These are phyloP conservation scores for Tricharina praecox DNA, from an alignment of 495 filamentous ascomycete species.

Conservation along the genomic window DNA sequence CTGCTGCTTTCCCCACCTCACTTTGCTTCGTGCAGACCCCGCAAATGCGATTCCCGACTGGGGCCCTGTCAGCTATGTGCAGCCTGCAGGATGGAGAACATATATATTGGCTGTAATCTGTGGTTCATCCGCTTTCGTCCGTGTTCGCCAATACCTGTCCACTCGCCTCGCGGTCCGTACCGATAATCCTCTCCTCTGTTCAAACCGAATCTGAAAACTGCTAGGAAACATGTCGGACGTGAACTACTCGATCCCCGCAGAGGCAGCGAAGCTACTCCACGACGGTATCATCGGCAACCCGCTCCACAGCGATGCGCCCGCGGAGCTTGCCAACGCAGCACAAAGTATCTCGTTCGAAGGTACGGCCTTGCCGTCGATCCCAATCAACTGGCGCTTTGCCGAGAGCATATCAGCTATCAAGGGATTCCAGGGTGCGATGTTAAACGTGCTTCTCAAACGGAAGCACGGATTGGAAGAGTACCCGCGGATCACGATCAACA, in stretches of 20 bases:
- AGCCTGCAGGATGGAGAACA: no score
- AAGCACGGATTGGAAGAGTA: conserved; percentile 16
- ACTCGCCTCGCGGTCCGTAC: no score
- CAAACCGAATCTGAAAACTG: no score
- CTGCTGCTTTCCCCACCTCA: no score
- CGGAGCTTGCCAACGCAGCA: neutral
- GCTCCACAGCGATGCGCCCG: conserved; percentile 14
- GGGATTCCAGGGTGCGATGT: conserved; percentile 23
- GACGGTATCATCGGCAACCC: conserved; percentile 23
- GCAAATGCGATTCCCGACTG: no score
- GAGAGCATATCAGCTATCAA: conserved; percentile 26
- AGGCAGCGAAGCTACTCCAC: conserved; percentile 15
- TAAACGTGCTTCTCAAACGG: conserved; percentile 19
- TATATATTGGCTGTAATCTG: no score
- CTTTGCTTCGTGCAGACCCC: no score
- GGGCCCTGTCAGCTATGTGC: no score
- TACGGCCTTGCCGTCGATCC: conserved; percentile 13
- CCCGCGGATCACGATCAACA: neutral
- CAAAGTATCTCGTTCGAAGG: conserved; percentile 17
- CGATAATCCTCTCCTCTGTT: no score
- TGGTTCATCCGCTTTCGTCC: no score
- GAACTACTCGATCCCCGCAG: conserved; percentile 19
- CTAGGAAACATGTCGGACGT: conserved; percentile 1
- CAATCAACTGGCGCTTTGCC: conserved; percentile 28
- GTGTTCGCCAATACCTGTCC: no score